Conservation (phyloP, 192 early-diverging fungal genomes). For the Chytriomyces sp. region DNA sequence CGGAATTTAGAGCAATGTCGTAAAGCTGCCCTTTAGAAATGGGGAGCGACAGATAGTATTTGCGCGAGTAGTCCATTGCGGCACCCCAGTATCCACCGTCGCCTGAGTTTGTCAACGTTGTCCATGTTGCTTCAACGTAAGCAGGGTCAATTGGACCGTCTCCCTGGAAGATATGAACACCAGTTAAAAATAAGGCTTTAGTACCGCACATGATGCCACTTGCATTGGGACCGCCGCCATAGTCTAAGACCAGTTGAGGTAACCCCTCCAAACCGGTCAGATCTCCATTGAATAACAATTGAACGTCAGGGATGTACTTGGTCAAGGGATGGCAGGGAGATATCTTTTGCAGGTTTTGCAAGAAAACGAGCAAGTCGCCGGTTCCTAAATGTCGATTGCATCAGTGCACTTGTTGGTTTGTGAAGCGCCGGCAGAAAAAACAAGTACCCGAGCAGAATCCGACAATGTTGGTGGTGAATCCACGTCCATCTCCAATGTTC, state of each 20-base stretch:
- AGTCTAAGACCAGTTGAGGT: neutral
- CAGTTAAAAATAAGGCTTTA: neutral
- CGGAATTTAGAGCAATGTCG: slow-evolving; percentile 24
- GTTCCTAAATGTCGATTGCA: neutral
- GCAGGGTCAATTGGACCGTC: slow-evolving; percentile 18
- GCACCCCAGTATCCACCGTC: slow-evolving; percentile 18
- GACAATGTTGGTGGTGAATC: slow-evolving; percentile 26
- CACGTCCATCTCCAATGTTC: slow-evolving; percentile 24
- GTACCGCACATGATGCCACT: neutral
- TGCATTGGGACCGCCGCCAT: slow-evolving; percentile 5
- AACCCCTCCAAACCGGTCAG: slow-evolving; percentile 5
- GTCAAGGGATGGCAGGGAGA: slow-evolving; percentile 9
- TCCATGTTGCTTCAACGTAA: slow-evolving; percentile 25
- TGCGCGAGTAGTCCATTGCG: slow-evolving; percentile 11
- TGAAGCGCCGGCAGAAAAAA: neutral
- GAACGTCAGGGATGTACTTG: slow-evolving; percentile 24
- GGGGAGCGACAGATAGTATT: slow-evolving; percentile 9
- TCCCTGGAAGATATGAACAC: neutral
- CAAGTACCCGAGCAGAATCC: slow-evolving; percentile 12
- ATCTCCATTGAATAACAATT: neutral
- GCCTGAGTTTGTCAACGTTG: neutral
- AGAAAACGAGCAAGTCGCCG: slow-evolving; percentile 5
- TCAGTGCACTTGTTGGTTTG: neutral
- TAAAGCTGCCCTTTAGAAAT: slow-evolving; percentile 31
- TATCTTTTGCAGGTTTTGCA: slow-evolving; percentile 14